These are phyloP conservation scores for Pyrenochaeta sp. DNA, from an alignment of 2,329 filamentous ascomycete species.

Conservation along the genomic window DNA sequence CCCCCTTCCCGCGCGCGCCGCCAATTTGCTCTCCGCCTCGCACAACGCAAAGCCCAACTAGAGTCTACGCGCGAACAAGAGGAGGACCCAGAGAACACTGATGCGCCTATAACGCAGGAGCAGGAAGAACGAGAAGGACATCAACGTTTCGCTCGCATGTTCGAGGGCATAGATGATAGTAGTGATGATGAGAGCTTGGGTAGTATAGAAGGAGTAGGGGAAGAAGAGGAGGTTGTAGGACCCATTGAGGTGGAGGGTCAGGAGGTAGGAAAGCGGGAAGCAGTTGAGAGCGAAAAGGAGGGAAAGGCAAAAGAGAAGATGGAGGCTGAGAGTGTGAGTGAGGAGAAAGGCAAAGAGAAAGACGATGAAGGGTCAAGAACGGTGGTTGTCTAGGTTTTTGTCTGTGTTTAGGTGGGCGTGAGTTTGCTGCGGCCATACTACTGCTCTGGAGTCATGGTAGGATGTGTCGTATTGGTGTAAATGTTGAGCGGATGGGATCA, in stretches of 20 bases:
- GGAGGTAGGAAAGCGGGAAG: background rate
- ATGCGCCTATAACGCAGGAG: conserved; percentile 26
- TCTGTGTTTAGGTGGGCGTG: background rate
- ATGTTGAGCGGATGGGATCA: background rate
- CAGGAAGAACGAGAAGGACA: conserved; percentile 44
- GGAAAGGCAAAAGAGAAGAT: too few species aligned
- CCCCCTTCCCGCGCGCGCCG: conserved; percentile 85
- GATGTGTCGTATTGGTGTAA: background rate
- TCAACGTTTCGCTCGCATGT: conserved; percentile 44
- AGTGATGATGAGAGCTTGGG: conserved; percentile 38
- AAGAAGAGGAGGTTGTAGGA: conserved; percentile 17
- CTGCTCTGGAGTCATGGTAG: background rate
- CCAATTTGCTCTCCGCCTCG: conserved; percentile 86
- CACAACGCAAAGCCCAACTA: conserved; percentile 57
- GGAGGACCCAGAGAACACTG: conserved; percentile 20
- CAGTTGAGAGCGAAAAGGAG: background rate
- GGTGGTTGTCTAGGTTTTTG: background rate
- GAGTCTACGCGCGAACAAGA: conserved; percentile 34
- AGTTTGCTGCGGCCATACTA: background rate
- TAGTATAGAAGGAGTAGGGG: conserved; percentile 12
- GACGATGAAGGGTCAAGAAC: background rate
- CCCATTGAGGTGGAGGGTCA: conserved; percentile 8
- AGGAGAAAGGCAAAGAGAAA: background rate
- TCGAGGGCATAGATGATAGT: conserved; percentile 43
- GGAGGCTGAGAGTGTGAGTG: background rate